Evolutionary conservation across 2,329 filamentous ascomycete genomes (phyloP), one percentile per base, ranked within the genome.

Genomic region (Thelonectria rubi): DNA sequence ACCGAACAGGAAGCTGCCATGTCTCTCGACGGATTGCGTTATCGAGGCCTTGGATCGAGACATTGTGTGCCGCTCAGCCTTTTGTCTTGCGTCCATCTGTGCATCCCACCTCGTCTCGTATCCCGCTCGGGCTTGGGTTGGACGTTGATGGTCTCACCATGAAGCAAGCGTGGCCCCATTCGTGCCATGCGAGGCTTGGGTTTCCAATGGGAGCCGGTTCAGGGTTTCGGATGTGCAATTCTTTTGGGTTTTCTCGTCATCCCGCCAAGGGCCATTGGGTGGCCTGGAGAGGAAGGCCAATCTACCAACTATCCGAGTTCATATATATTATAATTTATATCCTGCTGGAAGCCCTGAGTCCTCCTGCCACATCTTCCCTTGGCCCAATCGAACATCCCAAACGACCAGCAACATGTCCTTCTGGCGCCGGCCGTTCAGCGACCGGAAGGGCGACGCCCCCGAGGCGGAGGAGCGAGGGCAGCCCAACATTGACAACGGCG

Each of bases 371-470:
- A 30, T 30, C 8, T 8, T 9, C 12, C 2, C 3, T 3, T 1
- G 12, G 14, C 18, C 37, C 12, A 12, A 3, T 48, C n/a, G 30
- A n/a, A 3, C 10, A 32, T 17, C 9, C 5, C 14, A 40, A 6
- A 18, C 20, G 2, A 15, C 8, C 20, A n/a, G 20, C 15, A 62
- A 18, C 42, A 65, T 65, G 55, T 65, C 65, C 17, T 61, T 65
- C 51, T 67, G 65, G 65, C 64, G 64, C 11, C 63, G 58, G 30
- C 66, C 66, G 14, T 68, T 68, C 49, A 63, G 63, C 43, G 49
- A 50, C 32, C 51, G 63, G 24, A 58, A 64, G 21, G 48, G 54
- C 45, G 58, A 56, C 37, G 26, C 52, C 5, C 30, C 55, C 15
- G 50, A 66, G 26, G 57, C 45, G 5, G 64, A 66, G 42, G 65